Evolutionary conservation across 768 basidiomycete species (phyloP).

Genomic region (Leccinellum albellum): DNA sequence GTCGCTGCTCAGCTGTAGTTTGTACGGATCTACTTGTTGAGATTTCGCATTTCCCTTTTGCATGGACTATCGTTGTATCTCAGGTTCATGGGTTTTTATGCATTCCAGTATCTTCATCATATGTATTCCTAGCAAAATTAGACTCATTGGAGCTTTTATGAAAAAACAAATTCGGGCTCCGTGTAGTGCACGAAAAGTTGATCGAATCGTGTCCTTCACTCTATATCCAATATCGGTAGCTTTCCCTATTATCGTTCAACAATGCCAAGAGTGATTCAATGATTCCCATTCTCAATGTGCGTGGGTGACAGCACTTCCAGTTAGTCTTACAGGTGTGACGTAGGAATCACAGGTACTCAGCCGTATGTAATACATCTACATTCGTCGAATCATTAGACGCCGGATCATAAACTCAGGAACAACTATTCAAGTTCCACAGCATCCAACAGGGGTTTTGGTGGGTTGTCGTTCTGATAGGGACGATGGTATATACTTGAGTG

Average conservation of each 20-base stretch:
- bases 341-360: too few relatives aligned
- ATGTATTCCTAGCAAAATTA: slow-evolving; percentile 13
- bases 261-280: not conserved
- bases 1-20: not conserved
- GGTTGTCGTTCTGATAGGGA: too few relatives aligned
- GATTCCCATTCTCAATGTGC: too few relatives aligned
- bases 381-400: too few relatives aligned
- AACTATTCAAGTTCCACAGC: too few relatives aligned
- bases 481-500: too few relatives aligned
- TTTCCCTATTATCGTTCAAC: not conserved
- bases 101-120: not conserved
- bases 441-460: too few relatives aligned
- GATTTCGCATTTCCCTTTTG: not conserved
- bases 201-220: too few relatives aligned
- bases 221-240: not conserved
- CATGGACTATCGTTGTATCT: slow-evolving; percentile 19
- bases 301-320: too few relatives aligned
- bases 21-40: not conserved
- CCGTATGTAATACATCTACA: too few relatives aligned
- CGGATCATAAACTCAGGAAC: too few relatives aligned
- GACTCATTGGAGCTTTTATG: not conserved
- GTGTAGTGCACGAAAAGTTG: not conserved
- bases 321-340: too few relatives aligned
- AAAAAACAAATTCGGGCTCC: not conserved
- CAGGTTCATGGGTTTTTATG: slow-evolving; percentile 1